Evolutionary conservation across 225 moss, liverwort and hornwort genomes (phyloP), one percentile per base, ranked within the genome.

Genomic region (Straminergon stramineum): DNA sequence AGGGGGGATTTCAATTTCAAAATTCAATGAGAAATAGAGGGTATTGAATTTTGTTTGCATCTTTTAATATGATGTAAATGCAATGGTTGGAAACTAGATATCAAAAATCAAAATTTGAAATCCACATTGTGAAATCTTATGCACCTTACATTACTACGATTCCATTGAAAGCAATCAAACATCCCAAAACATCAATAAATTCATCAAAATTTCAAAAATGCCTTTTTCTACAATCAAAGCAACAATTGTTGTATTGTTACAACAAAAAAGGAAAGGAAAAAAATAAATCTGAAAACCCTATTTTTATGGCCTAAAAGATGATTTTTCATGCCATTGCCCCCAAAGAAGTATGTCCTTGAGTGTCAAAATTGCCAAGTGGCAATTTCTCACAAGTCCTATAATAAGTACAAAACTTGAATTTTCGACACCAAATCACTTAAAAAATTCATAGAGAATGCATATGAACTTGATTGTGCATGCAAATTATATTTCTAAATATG

Each of bases 391-490:
- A 28, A 43, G 6, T 45, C 45, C 15, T 27, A 16, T 3, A 17
- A 74, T 17, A 74, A 26, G 10, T 11, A 48, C 6, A 48, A 10
- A 74, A 74, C 10, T 48, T 75, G 11, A 48, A 30, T 6, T 26
- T 41, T 48, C 18, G 11, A 75, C 0, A 2, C 17, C 3, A 18
- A 75, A 11, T 75, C 31, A 48, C 6, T 75, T 2, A 30, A 4
- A 39, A 39, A 75, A 30, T 31, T 30, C 2, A 48, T 51, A 31
- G 6, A 51, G 45, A 28, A 17, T 43, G 6, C 17, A 28, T 73
- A 0, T 3, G 1, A 43, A 28, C 3, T 73, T 10, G 3, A 2
- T 3, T 0, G 3, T 3, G 3, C 3, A 45, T 3, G 8, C 15
- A 43, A 7, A 28, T 39, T 39, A 24, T 39, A 39, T 24, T 39